Percentiles rank a stretch among this genome's conserved stretches.
phyloP scores from a whole-genome alignment of 305 asterid species.

The Salvia sclarea region DNA sequence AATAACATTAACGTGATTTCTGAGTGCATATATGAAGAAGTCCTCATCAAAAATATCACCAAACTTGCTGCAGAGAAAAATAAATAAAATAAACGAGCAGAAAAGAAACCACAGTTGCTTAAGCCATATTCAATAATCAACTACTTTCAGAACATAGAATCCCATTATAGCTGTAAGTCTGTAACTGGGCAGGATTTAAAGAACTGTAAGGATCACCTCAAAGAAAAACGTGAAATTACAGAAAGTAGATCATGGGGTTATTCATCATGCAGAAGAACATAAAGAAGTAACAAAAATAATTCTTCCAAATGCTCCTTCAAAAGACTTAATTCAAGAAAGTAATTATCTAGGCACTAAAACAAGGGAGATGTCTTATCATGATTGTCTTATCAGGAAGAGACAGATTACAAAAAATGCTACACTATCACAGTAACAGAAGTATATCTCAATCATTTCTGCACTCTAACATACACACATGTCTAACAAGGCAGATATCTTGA shows the following conservation, averaged over 20 bases:
- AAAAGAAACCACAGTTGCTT: not conserved
- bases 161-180: not conserved
- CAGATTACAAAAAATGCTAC: not conserved
- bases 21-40: conserved; percentile 93
- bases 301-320: no score
- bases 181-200: not conserved
- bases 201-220: not conserved
- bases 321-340: no score
- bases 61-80: conserved; percentile 69
- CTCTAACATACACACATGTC: not conserved
- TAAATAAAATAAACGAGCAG: conserved; percentile 3
- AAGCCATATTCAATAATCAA: not conserved
- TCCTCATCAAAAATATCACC: conserved; percentile 95
- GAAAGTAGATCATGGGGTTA: not conserved
- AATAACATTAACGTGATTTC: conserved; percentile 77
- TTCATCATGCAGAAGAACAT: not conserved
- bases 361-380: no score
- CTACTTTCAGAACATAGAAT: not conserved
- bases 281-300: no score
- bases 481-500: not conserved
- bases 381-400: not conserved
- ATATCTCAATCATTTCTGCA: not conserved
- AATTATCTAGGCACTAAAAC: no score
- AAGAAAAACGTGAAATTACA: not conserved
- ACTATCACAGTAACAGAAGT: not conserved